Evolutionary conservation across 2,329 filamentous ascomycete genomes (phyloP).

Genomic region (Calonectria pseudoturangicola): DNA sequence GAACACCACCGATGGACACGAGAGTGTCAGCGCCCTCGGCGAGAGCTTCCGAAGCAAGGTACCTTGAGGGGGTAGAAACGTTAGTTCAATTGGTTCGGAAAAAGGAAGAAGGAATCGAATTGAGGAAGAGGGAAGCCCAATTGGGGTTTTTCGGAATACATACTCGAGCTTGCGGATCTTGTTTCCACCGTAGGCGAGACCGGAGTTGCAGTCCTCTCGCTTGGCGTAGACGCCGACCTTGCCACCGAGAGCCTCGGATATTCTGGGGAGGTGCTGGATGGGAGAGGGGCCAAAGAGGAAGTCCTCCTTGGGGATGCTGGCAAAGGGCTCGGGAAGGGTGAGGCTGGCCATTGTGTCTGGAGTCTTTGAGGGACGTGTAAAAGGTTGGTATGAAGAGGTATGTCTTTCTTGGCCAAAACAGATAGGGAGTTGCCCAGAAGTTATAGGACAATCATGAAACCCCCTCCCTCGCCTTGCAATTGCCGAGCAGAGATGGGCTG

Average conservation of each 20-base stretch:
- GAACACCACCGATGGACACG: slow-evolving; percentile 80
- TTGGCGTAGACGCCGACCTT: slow-evolving; percentile 81
- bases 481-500: not conserved
- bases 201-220: slow-evolving; percentile 82
- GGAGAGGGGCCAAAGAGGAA: slow-evolving; percentile 82
- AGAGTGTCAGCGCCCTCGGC: slow-evolving; percentile 75
- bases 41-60: slow-evolving; percentile 78
- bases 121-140: not conserved
- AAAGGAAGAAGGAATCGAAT: no score
- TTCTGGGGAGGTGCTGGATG: slow-evolving; percentile 79
- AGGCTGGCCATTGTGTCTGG: slow-evolving; percentile 57
- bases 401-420: not conserved
- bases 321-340: slow-evolving; percentile 76
- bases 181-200: slow-evolving; percentile 80
- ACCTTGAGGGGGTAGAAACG: slow-evolving; percentile 61
- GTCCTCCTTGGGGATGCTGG: slow-evolving; percentile 75
- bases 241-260: slow-evolving; percentile 76
- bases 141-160: not conserved
- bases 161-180: slow-evolving; percentile 82
- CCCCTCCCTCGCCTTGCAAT: not conserved
- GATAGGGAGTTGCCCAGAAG: not conserved
- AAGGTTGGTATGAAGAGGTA: not conserved
- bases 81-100: not conserved
- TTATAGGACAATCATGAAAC: not conserved
- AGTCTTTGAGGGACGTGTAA: not conserved